phyloP scores from a whole-genome alignment of 2,329 filamentous ascomycete species.

The Tricladium varicosporioides region DNA sequence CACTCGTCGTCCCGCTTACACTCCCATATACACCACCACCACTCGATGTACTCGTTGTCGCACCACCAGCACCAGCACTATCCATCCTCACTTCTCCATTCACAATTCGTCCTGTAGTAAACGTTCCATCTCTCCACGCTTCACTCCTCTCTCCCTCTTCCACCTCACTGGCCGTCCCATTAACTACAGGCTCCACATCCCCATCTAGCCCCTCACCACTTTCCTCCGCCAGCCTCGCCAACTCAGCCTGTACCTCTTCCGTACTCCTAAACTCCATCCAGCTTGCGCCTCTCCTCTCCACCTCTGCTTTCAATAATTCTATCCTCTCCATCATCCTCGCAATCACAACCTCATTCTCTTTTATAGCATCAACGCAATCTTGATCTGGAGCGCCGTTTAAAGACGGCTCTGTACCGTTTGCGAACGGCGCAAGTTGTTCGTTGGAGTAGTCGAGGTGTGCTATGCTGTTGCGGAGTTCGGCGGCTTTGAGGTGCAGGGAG shows the following conservation, averaged over 20 bases:
- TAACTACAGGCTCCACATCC: conserved; percentile 4
- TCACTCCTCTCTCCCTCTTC: conserved; percentile 24
- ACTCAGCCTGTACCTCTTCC: conserved; percentile 39
- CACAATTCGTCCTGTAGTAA: conserved; percentile 57
- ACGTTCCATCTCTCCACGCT: conserved; percentile 63
- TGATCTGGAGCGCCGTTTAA: conserved; percentile 51
- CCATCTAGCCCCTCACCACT: conserved; percentile 28
- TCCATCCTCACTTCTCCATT: conserved; percentile 50
- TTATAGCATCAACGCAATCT: conserved; percentile 72
- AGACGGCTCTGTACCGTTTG: conserved; percentile 40
- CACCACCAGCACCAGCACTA: conserved; percentile 14
- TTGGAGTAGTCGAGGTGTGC: conserved; percentile 73
- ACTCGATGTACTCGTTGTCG: conserved; percentile 4
- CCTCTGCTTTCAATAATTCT: conserved; percentile 60
- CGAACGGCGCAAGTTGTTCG: conserved; percentile 67
- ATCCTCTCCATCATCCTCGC: conserved; percentile 66
- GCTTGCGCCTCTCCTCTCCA: conserved; percentile 51
- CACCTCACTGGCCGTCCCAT: conserved; percentile 23
- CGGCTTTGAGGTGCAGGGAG: conserved; percentile 67
- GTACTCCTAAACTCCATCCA: conserved; percentile 56
- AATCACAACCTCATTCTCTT: conserved; percentile 69
- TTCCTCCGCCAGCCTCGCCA: conserved; percentile 36
- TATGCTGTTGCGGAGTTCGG: conserved; percentile 74
- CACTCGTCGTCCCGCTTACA: too few relatives aligned
- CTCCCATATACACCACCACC: conserved; percentile 13